phyloP scores from a whole-genome alignment of 2,329 filamentous ascomycete species.

The Stemphylium beticola region DNA sequence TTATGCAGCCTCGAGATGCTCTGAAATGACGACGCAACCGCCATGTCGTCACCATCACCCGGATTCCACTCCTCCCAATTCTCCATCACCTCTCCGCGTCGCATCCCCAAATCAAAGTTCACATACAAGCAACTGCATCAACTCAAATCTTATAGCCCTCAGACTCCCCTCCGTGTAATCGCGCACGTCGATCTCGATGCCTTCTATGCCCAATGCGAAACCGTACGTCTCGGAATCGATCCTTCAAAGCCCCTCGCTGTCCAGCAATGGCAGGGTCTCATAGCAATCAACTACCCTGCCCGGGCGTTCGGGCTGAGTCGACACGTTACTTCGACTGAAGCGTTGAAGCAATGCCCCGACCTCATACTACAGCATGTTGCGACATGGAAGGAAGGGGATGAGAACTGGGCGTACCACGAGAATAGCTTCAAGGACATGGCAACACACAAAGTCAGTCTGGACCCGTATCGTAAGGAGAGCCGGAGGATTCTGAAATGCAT shows the following conservation, averaged over 20 bases:
- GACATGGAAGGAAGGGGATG: constrained; percentile 91
- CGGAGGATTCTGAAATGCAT: constrained; percentile 80
- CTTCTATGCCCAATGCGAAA: constrained; percentile 95
- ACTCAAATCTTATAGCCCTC: constrained; percentile 71
- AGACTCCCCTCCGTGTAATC: constrained; percentile 82
- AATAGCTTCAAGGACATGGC: constrained; percentile 80
- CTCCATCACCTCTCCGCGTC: constrained; percentile 44
- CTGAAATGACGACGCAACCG: constrained; percentile 10
- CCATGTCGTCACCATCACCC: constrained; percentile 57
- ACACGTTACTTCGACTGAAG: constrained; percentile 80
- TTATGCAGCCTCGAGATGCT: neutral
- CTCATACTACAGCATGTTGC: constrained; percentile 91
- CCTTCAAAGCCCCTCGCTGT: constrained; percentile 85
- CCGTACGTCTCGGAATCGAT: constrained; percentile 77
- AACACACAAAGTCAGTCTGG: constrained; percentile 91
- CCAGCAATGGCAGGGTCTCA: constrained; percentile 93
- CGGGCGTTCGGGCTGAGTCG: constrained; percentile 79
- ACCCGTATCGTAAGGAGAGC: constrained; percentile 87
- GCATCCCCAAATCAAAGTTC: constrained; percentile 69
- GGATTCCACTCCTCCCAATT: constrained; percentile 57
- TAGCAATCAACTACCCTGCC: constrained; percentile 95
- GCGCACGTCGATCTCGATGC: constrained; percentile 95
- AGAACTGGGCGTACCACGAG: constrained; percentile 87
- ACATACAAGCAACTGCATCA: constrained; percentile 83
- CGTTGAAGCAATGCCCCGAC: constrained; percentile 82